phyloP scores from a whole-genome alignment of 2,329 filamentous ascomycete species.

The Ophiobolus disseminans region DNA sequence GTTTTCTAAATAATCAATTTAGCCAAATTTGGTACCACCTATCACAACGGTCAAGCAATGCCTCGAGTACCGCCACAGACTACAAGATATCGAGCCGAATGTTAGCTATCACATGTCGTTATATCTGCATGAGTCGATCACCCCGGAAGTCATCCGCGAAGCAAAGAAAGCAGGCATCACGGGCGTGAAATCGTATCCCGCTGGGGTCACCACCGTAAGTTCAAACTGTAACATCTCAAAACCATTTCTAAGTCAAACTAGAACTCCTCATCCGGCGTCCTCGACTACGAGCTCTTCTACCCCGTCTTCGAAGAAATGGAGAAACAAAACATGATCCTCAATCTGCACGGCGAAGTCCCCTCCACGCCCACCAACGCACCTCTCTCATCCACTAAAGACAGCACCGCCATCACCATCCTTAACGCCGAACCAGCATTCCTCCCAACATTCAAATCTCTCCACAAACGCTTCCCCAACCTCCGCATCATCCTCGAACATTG shows the following conservation, averaged over 20 bases:
- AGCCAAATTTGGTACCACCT: conserved; percentile 60
- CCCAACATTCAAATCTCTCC: conserved; percentile 76
- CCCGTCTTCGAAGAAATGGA: conserved; percentile 91
- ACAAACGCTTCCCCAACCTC: conserved; percentile 75
- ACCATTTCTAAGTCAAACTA: conserved; percentile 28
- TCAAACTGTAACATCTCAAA: background rate
- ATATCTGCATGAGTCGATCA: conserved; percentile 59
- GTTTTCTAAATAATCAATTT: background rate
- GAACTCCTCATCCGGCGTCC: conserved; percentile 71
- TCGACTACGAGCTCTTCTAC: conserved; percentile 74
- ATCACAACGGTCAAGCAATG: conserved; percentile 58
- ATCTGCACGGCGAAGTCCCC: conserved; percentile 91
- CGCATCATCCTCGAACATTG: conserved; percentile 79
- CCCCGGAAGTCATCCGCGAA: conserved; percentile 66
- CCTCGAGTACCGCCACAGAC: conserved; percentile 54
- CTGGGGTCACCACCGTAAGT: conserved; percentile 50
- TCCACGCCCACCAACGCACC: conserved; percentile 49
- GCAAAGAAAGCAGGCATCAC: conserved; percentile 75
- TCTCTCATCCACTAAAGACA: conserved; percentile 17
- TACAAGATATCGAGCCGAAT: conserved; percentile 55
- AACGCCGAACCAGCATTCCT: conserved; percentile 81
- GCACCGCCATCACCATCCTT: conserved; percentile 53
- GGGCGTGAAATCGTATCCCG: conserved; percentile 74
- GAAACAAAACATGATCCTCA: conserved; percentile 79
- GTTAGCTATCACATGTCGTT: conserved; percentile 61